Base-by-base conservation (phyloP, 2,329 filamentous ascomycete genomes). In the Claviceps humidiphila region DNA sequence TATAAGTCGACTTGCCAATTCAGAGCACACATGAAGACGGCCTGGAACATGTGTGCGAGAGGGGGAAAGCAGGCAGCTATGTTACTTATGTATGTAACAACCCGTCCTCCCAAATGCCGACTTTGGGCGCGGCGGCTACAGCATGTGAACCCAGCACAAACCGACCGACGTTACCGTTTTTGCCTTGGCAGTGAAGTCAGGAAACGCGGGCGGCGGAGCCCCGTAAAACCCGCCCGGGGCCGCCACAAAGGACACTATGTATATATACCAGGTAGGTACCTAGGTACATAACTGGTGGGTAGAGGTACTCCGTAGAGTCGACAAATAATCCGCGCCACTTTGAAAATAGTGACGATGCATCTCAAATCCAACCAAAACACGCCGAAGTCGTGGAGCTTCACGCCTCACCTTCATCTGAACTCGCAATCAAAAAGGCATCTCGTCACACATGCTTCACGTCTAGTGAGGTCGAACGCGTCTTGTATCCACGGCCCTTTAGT, bases 251-350 rank as follows among this genome's bases (percentile, higher is more conserved):
- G 20, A 47, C 16, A 8, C 42, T n/a, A n/a, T n/a, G n/a, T n/a
- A n/a, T n/a, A n/a, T n/a, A n/a, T n/a, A n/a, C n/a, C n/a, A n/a
- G n/a, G n/a, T n/a, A 20, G 20, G 20, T 20, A 20, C 20, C 20
- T 20, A 2, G 20, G 20, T 20, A 20, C 20, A 20, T 20, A 20
- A n/a, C n/a, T n/a, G 2, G 20, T 20, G 20, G 20, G 20, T 20
- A 2, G 20, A 20, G 20, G 20, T n/a, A n/a, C n/a, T n/a, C n/a
- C n/a, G n/a, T 20, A 20, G 20, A 20, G 20, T 20, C 20, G 51
- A 57, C 24, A 24, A 24, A 24, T 55, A 53, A 54, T 57, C 55
- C 55, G 55, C 11, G 16, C 53, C 53, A 50, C 47, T 24, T 40
- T 16, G n/a, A 44, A 22, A 26, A 24, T 50, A 34, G 51, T 53